Evolutionary conservation across 352 stramenopile genomes (phyloP).

Genomic region (Phytophthora chlamydospora): DNA sequence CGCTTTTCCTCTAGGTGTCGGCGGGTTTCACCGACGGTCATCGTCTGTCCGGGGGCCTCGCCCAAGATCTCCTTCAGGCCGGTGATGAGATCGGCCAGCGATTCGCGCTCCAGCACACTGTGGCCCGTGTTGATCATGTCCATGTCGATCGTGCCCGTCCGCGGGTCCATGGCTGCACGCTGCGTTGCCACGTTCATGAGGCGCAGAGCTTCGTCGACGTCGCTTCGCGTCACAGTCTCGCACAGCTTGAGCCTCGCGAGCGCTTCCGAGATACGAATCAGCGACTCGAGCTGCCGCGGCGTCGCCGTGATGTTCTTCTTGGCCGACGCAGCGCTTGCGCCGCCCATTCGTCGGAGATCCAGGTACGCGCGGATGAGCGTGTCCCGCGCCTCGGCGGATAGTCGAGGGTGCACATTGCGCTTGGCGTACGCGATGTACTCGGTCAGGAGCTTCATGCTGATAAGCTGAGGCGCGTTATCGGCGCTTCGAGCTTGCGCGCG

Average conservation of each 20-base stretch:
- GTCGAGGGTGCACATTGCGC: conserved; percentile 89
- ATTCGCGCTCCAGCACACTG: conserved; percentile 90
- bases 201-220: conserved; percentile 96
- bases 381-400: conserved; percentile 91
- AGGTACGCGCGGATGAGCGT: conserved; percentile 95
- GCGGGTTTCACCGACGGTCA: conserved; percentile 89
- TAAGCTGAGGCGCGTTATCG: conserved; percentile 54
- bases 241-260: conserved; percentile 95
- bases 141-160: conserved; percentile 99
- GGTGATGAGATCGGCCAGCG: conserved; percentile 61
- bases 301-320: conserved; percentile 98
- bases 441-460: conserved; percentile 85
- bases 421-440: conserved; percentile 98
- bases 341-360: conserved; percentile 83
- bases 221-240: conserved; percentile 58
- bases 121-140: conserved; percentile 98
- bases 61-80: conserved; percentile 63
- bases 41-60: conserved; percentile 62
- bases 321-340: conserved; percentile 53
- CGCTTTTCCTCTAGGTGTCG: conserved; percentile 88
- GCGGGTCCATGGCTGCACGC: conserved; percentile 96
- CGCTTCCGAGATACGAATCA: conserved; percentile 98
- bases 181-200: conserved; percentile 98
- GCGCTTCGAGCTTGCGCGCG: conserved; percentile 39
- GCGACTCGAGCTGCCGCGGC: conserved; percentile 97